Base-by-base conservation (phyloP, 352 stramenopile species). In the Phytopythium mirpurense region DNA sequence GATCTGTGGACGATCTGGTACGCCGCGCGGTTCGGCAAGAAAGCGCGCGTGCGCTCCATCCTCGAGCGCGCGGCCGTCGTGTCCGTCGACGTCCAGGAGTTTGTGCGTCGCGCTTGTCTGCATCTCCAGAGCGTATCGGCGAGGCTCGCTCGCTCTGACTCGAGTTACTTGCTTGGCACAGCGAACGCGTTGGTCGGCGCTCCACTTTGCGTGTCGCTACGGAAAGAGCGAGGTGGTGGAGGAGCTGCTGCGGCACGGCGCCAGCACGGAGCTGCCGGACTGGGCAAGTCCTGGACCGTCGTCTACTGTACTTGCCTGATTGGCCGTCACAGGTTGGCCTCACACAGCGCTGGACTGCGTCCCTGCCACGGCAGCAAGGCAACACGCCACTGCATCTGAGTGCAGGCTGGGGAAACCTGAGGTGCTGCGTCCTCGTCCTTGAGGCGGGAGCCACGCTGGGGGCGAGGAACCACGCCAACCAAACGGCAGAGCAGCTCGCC, bases 1-100 rank as follows among this genome's bases (percentile, higher is more conserved):
- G 62, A 84, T 29, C 60, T 88, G 38, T 90, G 76, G 69, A 88
- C 73, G 14, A 78, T 90, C 51, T 90, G 80, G 80, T 88, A 90
- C 49, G 80, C 80, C 11, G 67, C 80, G 5, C 71, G 77, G 49
- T 70, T 75, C 19, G 80, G 80, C 7, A 86, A 87, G 38, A 9
- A 61, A 1, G 72, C 70, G 21, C 77, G 78, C 10, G 60, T 88
- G 51, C 59, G 58, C 23, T 80, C 70, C 15, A 52, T 90, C 31
- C 56, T 90, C 14, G 75, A 83, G 8, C 72, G 61, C 0, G 54
- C 71, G 14, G 48, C 51, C 7, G 63, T 74, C 12, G 21, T 46
- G 15, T 72, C 62, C 3, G 65, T 90, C 47, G 66, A 88, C 37
- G 69, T 72, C 2, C 74, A 74, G 40, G 80, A 88, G 62, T 56